Percentiles rank a stretch among this genome's conserved stretches.
Evolutionary conservation across 2,329 filamentous ascomycete species (phyloP).

Genomic region (Ceratocystis cubensis): DNA sequence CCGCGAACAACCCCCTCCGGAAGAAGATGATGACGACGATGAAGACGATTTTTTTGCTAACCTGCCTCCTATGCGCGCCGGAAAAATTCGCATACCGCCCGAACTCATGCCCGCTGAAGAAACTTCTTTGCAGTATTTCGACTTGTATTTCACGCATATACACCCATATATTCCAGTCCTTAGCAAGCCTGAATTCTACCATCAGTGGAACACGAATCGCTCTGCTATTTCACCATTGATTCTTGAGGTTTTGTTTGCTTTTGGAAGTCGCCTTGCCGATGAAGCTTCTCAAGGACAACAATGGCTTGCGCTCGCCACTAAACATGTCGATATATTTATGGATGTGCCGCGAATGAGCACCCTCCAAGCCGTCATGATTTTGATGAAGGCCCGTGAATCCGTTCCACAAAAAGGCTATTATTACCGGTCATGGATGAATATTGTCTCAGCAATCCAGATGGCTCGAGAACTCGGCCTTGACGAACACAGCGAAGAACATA

Average conservation of each 20-base stretch:
- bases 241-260: slow-evolving; percentile 82
- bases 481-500: slow-evolving; percentile 71
- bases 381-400: slow-evolving; percentile 85
- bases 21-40: slow-evolving; percentile 60
- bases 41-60: slow-evolving; percentile 59
- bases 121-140: slow-evolving; percentile 70
- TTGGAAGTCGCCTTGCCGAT: slow-evolving; percentile 70
- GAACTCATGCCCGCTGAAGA: slow-evolving; percentile 87
- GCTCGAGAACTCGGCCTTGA: slow-evolving; percentile 81
- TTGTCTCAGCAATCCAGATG: slow-evolving; percentile 87
- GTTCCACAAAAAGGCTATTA: slow-evolving; percentile 89
- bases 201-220: slow-evolving; percentile 75
- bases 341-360: slow-evolving; percentile 84
- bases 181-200: slow-evolving; percentile 69
- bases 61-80: slow-evolving; percentile 54
- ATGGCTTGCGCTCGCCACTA: slow-evolving; percentile 88
- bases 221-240: slow-evolving; percentile 80
- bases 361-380: slow-evolving; percentile 73
- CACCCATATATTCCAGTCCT: slow-evolving; percentile 89
- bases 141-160: slow-evolving; percentile 79
- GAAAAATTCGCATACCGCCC: slow-evolving; percentile 74
- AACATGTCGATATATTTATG: slow-evolving; percentile 86
- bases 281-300: slow-evolving; percentile 75
- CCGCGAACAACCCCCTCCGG: slow-evolving; percentile 49
- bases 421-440: slow-evolving; percentile 92